phyloP scores from a whole-genome alignment of 2,329 filamentous ascomycete genomes.

The Stachybotrys elegans region DNA sequence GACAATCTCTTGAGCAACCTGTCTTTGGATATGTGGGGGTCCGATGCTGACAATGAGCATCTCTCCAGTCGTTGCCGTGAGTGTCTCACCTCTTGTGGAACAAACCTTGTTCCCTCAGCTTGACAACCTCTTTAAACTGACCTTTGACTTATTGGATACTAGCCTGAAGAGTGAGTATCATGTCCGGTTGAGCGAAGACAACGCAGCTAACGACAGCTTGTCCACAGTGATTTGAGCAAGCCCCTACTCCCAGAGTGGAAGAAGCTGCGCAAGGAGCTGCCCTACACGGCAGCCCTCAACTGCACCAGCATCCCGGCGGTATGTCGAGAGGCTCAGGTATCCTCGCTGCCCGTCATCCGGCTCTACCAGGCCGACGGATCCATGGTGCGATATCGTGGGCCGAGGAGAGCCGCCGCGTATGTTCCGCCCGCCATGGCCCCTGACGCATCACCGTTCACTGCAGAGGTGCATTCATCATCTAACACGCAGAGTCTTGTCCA shows the following conservation, averaged over 20 bases:
- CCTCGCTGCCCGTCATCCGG: slow-evolving; percentile 42
- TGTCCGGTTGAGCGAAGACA: not conserved
- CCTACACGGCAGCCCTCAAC: slow-evolving; percentile 31
- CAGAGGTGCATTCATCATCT: no score
- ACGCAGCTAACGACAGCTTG: not conserved
- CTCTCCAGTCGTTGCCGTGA: slow-evolving; percentile 13
- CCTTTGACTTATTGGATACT: no score
- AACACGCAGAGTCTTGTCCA: slow-evolving; percentile 10
- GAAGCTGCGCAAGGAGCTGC: slow-evolving; percentile 2
- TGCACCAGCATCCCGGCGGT: slow-evolving; percentile 28
- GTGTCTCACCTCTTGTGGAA: slow-evolving; percentile 1
- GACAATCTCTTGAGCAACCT: no score
- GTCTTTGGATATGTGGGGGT: not conserved
- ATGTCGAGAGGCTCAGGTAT: slow-evolving; percentile 35
- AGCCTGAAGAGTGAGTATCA: slow-evolving; percentile 10
- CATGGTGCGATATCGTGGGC: slow-evolving; percentile 36
- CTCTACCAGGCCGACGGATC: slow-evolving; percentile 30
- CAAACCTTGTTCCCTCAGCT: not conserved
- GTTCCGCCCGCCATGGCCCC: no score
- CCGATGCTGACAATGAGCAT: no score
- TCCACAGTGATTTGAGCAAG: slow-evolving; percentile 9
- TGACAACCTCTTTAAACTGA: not conserved
- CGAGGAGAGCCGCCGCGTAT: slow-evolving; percentile 31
- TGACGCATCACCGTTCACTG: not conserved
- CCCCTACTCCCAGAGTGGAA: slow-evolving; percentile 14